Base-by-base conservation (phyloP, 805 yeast species). In the Novakomyces olei region DNA sequence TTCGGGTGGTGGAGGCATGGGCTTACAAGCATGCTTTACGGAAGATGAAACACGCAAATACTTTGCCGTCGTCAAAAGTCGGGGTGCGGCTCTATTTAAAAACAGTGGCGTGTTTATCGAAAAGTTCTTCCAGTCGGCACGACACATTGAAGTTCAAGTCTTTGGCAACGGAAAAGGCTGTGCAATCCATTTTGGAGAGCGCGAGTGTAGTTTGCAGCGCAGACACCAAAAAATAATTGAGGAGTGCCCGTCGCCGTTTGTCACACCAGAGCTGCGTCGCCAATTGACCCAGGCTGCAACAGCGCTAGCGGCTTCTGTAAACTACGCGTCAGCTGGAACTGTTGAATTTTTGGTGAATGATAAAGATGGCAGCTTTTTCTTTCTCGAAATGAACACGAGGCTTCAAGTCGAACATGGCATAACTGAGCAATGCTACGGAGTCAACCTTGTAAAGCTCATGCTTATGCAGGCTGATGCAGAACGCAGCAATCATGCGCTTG, bases 1-100 rank as follows among this genome's bases (percentile, higher is more conserved):
- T 39, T 96, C 96, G 17, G 98, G 98, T 50, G 98, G 98, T 48
- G 98, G 98, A 54, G 98, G 98, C 56, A 85, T 85, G 47, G 98
- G 98, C 41, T 60, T 85, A 44, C 95, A 85, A 53, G 77, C 81
- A 49, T 95, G 83, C 37, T 93, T 83, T 46, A 63, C 70, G 23
- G 77, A 67, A 42, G 69, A 52, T 14, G 95, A 88, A 38, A 70
- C 88, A 40, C 78, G 70, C 55, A 58, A 75, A 39, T 91, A 83
- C 9, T 85, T 80, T 54, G 76, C 69, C 46, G 73, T 92, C 6
- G 96, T 88, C 28, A 74, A 79, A 49, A 94, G 81, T 55, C 94
- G 81, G 55, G 98, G 95, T 41, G 64, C 70, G 48, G 67, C 92
- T 0, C 85, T 79, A 50, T 85, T 85, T 48, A 94, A 93, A 41